Evolutionary conservation across 2,329 filamentous ascomycete genomes (phyloP).

Genomic region (Ilyonectria sp.): DNA sequence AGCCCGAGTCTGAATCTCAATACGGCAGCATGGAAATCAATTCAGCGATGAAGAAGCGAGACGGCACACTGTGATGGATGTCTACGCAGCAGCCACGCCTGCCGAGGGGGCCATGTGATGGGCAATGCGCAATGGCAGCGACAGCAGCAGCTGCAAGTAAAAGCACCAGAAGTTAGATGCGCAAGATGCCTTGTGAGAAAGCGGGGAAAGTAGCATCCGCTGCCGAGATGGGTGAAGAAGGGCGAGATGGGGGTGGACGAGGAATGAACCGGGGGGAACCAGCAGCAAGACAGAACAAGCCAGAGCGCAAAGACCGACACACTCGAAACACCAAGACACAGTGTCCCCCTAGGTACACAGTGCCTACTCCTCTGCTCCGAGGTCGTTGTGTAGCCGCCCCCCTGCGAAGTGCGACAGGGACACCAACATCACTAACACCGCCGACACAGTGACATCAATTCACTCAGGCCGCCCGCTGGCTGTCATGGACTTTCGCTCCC

Average conservation of each 20-base stretch:
- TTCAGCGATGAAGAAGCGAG: constrained; percentile 2
- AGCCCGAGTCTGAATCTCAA: constrained; percentile 6
- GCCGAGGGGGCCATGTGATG: not conserved
- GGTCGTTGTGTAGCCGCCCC: not conserved
- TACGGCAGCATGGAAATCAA: constrained; percentile 8
- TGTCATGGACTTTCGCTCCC: not conserved
- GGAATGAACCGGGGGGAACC: not conserved
- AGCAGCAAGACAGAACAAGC: not conserved
- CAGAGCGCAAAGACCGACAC: not conserved
- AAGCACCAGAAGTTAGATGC: not conserved
- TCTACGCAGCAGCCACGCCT: not conserved
- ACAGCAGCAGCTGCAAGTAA: not conserved
- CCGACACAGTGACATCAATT: not conserved
- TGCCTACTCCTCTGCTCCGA: not conserved
- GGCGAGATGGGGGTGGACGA: constrained; percentile 12
- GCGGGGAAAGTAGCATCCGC: constrained; percentile 45
- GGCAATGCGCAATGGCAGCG: not conserved
- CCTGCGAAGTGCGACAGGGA: not conserved
- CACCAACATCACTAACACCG: not conserved
- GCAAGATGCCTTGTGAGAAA: constrained; percentile 27
- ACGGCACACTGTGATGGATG: not conserved
- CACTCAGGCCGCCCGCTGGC: not conserved
- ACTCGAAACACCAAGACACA: not conserved
- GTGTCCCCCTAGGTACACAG: not conserved
- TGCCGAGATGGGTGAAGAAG: constrained; percentile 25